Base-by-base conservation (phyloP, 176 grass and related monocot species). In the Musa beccarii region DNA sequence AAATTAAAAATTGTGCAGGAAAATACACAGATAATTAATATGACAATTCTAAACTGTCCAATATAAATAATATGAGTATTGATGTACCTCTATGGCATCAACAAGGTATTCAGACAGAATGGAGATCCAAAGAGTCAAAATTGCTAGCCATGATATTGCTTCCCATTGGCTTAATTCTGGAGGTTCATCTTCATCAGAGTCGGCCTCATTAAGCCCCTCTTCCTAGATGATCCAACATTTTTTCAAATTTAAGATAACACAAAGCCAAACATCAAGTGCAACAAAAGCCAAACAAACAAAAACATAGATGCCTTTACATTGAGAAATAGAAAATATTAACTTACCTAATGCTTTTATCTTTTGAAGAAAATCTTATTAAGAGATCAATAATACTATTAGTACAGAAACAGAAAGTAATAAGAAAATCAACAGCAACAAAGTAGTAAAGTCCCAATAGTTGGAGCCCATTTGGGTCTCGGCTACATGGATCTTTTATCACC, bases 51-150 rank as follows among this genome's bases (percentile, higher is more conserved):
- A 29, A 50, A 50, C 3, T 11, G 43, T 51, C 16, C 15, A 20
- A 69, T 69, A 19, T 16, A 69, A 49, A n/a, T 12, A 69, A 49
- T 16, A 69, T 28, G 25, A 51, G 25, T 43, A n/a, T 69, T 11
- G 16, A 17, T 2, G n/a, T 84, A 94, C 95, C 90, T 98, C 88
- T 91, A 98, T 94, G 24, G 88, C 88, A 84, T 98, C 90, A 79
- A 98, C 95, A 76, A 98, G 88, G 62, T 93, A 98, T 12, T 91
- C 88, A 77, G 95, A 98, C 16, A 98, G 87, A 87, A 98, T 56
- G 57, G 95, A 98, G 71, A 98, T 98, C 95, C 95, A 98, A 89
- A 98, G 81, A 72, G 95, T 98, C 59, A 98, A 87, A 55, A 94
- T 85, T 82, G 82, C 83, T 66, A 94, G 95, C 95, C 95, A 98